A percentile compares a stretch with the other conserved stretches of the same genome.
These are phyloP conservation scores for Durio zibethinus DNA, from an alignment of 345 rosid genomes.

Conservation along the genomic window DNA sequence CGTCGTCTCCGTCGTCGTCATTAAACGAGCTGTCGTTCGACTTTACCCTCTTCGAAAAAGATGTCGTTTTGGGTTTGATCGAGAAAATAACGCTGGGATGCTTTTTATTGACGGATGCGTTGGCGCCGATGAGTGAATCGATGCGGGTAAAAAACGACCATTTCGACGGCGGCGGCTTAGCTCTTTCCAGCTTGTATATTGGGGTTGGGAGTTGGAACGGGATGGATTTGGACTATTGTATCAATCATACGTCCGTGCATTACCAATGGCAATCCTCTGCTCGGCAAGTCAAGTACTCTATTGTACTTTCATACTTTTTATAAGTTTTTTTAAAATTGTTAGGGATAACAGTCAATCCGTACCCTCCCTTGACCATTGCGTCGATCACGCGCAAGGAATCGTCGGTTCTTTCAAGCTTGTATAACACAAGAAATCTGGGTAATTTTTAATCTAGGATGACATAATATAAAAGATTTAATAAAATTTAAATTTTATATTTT, in stretches of 20 bases:
- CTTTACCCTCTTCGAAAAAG: slow-evolving; percentile 11
- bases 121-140: slow-evolving; percentile 48
- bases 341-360: no score
- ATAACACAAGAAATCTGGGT: no score
- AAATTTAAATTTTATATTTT: no score
- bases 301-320: no score
- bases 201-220: slow-evolving; percentile 29
- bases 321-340: no score
- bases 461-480: no score
- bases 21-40: slow-evolving; percentile 46
- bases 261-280: neutral
- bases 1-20: slow-evolving; percentile 40
- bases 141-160: slow-evolving; percentile 21
- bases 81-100: slow-evolving; percentile 11
- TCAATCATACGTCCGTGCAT: neutral
- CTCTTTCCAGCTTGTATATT: slow-evolving; percentile 11
- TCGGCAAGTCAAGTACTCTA: no score
- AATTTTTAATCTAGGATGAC: no score
- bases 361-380: no score
- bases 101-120: slow-evolving; percentile 30
- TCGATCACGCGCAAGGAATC: slow-evolving; percentile 42
- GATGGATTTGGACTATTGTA: slow-evolving; percentile 6
- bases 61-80: slow-evolving; percentile 20
- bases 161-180: neutral
- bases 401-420: slow-evolving; percentile 40